These are phyloP conservation scores for Candida succiphila DNA, from an alignment of 805 yeast species.

Conservation along the genomic window DNA sequence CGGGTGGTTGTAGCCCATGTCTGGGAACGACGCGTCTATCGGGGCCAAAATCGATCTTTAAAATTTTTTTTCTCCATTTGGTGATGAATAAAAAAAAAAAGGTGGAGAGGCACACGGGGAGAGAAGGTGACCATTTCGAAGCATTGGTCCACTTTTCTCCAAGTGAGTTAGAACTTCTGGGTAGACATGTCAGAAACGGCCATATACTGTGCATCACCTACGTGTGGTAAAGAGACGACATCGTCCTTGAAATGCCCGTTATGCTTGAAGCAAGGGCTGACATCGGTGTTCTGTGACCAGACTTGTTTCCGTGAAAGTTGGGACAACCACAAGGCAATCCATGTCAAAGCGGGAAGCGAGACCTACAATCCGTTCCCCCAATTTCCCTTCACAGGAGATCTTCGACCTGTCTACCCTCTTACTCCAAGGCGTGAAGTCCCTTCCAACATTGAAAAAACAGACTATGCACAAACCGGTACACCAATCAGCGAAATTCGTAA, in stretches of 20 bases:
- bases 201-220: constrained; percentile 57
- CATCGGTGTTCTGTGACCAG: constrained; percentile 71
- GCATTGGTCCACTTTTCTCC: too few relatives aligned
- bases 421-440: constrained; percentile 66
- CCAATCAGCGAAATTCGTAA: constrained; percentile 72
- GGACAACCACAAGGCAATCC: constrained; percentile 67
- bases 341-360: constrained; percentile 48
- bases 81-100: too few relatives aligned
- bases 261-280: constrained; percentile 65
- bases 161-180: too few relatives aligned
- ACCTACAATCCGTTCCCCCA: constrained; percentile 82
- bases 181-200: too few relatives aligned
- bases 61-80: too few relatives aligned
- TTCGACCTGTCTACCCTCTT: constrained; percentile 77
- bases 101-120: too few relatives aligned
- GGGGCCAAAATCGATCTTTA: too few relatives aligned
- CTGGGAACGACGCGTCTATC: too few relatives aligned
- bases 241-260: constrained; percentile 83
- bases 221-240: constrained; percentile 74
- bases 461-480: constrained; percentile 71
- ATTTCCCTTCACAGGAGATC: constrained; percentile 60
- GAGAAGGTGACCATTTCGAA: too few relatives aligned
- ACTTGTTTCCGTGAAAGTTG: constrained; percentile 69
- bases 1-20: too few relatives aligned
- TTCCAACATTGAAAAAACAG: constrained; percentile 63